Conservation (phyloP, 2,329 filamentous ascomycete genomes). For the Paracoccidioides lutzii region DNA sequence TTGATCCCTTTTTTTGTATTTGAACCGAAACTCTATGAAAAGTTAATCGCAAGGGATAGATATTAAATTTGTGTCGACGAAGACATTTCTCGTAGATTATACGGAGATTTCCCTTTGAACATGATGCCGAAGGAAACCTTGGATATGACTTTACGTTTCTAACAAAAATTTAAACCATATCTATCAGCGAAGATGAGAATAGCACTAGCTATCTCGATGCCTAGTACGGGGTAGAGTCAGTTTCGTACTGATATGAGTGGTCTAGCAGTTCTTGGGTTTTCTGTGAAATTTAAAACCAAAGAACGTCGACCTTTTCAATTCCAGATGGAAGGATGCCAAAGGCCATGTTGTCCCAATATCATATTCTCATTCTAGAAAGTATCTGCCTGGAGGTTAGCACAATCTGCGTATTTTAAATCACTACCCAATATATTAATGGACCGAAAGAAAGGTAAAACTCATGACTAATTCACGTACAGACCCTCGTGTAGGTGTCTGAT, state of each 20-base stretch:
- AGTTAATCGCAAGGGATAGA: not conserved
- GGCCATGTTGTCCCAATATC: conserved; percentile 76
- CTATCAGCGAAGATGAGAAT: conserved; percentile 87
- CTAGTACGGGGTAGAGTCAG: conserved; percentile 57
- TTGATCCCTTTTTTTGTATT: conserved; percentile 92
- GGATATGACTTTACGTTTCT: too few relatives aligned
- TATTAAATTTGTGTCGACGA: too few relatives aligned
- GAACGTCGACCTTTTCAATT: conserved; percentile 83
- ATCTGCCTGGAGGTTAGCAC: too few relatives aligned
- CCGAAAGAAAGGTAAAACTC: conserved; percentile 1
- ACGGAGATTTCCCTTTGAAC: too few relatives aligned
- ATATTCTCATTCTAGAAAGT: conserved; percentile 48
- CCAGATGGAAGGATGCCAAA: conserved; percentile 83
- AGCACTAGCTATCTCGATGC: conserved; percentile 84
- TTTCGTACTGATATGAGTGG: conserved; percentile 75
- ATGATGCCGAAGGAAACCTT: too few relatives aligned
- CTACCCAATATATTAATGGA: too few relatives aligned
- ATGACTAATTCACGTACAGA: conserved; percentile 44
- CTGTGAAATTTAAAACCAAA: conserved; percentile 82
- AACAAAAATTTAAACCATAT: conserved; percentile 70
- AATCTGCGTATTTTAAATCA: too few relatives aligned
- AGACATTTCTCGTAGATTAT: too few relatives aligned
- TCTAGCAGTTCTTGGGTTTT: conserved; percentile 57
- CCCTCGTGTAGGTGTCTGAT: conserved; percentile 62
- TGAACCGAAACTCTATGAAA: conserved; percentile 55